Conservation (phyloP, 306 rosid species). For the Acmispon strigosus region DNA sequence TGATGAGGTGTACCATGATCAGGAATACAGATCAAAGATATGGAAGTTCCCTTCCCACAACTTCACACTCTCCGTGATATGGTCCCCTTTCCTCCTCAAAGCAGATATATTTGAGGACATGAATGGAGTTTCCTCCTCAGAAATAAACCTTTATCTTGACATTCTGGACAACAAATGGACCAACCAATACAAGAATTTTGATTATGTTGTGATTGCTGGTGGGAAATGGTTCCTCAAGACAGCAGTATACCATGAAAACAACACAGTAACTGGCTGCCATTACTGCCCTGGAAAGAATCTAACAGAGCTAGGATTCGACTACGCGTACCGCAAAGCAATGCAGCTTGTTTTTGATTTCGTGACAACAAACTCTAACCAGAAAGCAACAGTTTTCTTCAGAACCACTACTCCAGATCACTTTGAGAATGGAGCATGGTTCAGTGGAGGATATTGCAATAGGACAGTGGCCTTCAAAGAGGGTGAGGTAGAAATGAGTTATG, state of each 20-base stretch:
- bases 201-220: slow-evolving; percentile 47
- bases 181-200: slow-evolving; percentile 30
- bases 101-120: slow-evolving; percentile 67
- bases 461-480: slow-evolving; percentile 63
- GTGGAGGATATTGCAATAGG: slow-evolving; percentile 81
- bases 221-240: slow-evolving; percentile 88
- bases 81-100: slow-evolving; percentile 76
- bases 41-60: slow-evolving; percentile 74
- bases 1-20: slow-evolving; percentile 69
- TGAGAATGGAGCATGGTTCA: slow-evolving; percentile 80
- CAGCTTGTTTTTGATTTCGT: slow-evolving; percentile 34
- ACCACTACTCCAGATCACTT: slow-evolving; percentile 83
- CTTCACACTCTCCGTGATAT: slow-evolving; percentile 68
- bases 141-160: slow-evolving; percentile 61
- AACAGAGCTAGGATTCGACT: slow-evolving; percentile 49
- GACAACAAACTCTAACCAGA: slow-evolving; percentile 20
- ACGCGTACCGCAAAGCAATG: slow-evolving; percentile 57
- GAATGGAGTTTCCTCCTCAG: slow-evolving; percentile 63
- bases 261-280: slow-evolving; percentile 49
- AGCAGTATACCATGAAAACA: slow-evolving; percentile 60
- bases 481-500: slow-evolving; percentile 26
- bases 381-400: slow-evolving; percentile 53
- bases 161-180: slow-evolving; percentile 55
- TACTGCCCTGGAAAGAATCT: slow-evolving; percentile 54
- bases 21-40: slow-evolving; percentile 66